Evolutionary conservation across 495 filamentous ascomycete species (phyloP).

Genomic region (Aspergillus panamensis): DNA sequence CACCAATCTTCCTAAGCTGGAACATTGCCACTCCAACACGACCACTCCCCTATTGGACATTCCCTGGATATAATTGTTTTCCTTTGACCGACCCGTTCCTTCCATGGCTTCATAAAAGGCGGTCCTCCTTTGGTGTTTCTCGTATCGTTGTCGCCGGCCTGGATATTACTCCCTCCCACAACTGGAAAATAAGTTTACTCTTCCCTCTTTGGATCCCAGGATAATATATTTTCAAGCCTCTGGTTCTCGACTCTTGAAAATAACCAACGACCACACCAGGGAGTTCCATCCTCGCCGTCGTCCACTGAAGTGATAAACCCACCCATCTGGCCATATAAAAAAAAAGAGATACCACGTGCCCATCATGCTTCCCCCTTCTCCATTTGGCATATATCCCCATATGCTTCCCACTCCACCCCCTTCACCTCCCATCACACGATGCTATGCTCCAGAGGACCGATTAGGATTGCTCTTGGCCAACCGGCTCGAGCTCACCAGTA

Average conservation of each 20-base stretch:
- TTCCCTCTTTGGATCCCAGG: conserved; percentile 5
- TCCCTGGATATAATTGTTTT: conserved; percentile 17
- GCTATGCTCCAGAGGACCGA: conserved; percentile 73
- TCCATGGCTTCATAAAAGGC: conserved; percentile 27
- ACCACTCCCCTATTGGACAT: conserved; percentile 9
- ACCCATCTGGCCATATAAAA: neutral
- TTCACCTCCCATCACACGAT: conserved; percentile 51
- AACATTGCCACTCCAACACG: neutral
- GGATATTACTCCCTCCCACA: conserved; percentile 11
- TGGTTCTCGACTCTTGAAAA: neutral
- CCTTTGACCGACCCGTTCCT: conserved; percentile 18
- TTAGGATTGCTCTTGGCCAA: conserved; percentile 79
- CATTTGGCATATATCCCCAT: conserved; percentile 40
- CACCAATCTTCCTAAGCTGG: neutral
- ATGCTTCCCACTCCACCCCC: conserved; percentile 63
- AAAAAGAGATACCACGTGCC: neutral
- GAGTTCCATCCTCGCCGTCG: neutral
- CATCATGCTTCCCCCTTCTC: conserved; percentile 22
- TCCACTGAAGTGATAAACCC: neutral
- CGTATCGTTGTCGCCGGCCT: conserved; percentile 2
- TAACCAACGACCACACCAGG: neutral
- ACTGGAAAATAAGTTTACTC: conserved; percentile 10
- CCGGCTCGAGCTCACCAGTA: conserved; percentile 75
- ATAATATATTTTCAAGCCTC: conserved; percentile 7
- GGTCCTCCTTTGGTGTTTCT: conserved; percentile 17